Evolutionary conservation across 495 filamentous ascomycete genomes (phyloP), one percentile per base, ranked within the genome.

Genomic region (Penicillium pulvis): DNA sequence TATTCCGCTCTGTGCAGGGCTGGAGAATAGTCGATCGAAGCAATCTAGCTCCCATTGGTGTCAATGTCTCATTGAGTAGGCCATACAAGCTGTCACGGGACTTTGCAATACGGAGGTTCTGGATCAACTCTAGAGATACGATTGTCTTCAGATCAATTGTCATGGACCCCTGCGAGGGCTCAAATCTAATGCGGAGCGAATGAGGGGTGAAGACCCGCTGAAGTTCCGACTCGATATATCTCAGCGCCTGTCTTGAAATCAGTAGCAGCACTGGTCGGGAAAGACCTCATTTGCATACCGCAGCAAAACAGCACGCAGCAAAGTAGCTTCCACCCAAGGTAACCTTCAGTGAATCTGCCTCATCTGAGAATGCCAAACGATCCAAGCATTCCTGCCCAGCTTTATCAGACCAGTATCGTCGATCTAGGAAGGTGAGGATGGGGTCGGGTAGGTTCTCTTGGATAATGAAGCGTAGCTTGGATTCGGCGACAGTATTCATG

Each of bases 111-210:
- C 89, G 88, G 2, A 92, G 69, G 61, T 97, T 98, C 69, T 97
- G 91, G 8, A 98, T 88, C 23, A 98, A 79, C 71, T 98, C 94
- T 14, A 98, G 78, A 10, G 89, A 90, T 14, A 85, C 81, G 35
- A 96, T 89, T 2, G 95, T 94, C 11, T 89, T 85, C 1, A 92
- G 80, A 68, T 97, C 94, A 60, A 97, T 92, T 75, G 93, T 89
- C 94, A 98, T 96, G 0, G 91, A 88, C 19, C 92, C 90, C 66
- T 96, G 89, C 2, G 92, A 92, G n/a, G 90, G 87, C 65, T 90
- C 85, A 62, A 93, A 96, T 60, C 85, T 88, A 66, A 97, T 88
- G 2, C 91, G 85, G 30, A 98, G 81, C 17, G 92, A 91, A 64
- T 93, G 89, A 43, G 81, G 79, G 9, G 83, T 75, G 64, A 97